A percentile compares a stretch with the other conserved stretches of the same genome.
Conservation (phyloP, 306 rosid genomes). For the Benincasa hispida region DNA sequence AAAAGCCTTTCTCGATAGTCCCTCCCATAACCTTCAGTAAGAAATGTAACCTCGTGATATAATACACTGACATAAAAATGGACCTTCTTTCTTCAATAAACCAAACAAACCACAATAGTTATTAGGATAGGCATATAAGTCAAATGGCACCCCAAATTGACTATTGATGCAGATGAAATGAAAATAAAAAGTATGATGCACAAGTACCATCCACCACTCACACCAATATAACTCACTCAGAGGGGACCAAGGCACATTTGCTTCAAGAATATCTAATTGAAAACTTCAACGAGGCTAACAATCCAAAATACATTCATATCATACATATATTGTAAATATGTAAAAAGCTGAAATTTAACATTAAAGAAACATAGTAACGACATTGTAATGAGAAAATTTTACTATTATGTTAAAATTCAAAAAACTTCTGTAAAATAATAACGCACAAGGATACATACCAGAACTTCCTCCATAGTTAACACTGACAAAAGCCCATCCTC, state of each 20-base stretch:
- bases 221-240: neutral
- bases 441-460: slow-evolving; percentile 35
- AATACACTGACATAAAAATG: neutral
- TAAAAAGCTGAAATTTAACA: neutral
- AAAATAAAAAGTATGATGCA: neutral
- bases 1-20: slow-evolving; percentile 77
- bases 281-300: neutral
- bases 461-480: slow-evolving; percentile 98
- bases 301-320: neutral
- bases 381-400: neutral
- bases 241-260: neutral
- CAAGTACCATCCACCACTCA: neutral
- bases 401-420: neutral
- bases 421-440: neutral
- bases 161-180: neutral
- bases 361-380: neutral
- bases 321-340: neutral
- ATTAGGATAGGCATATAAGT: neutral
- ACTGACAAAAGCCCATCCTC: slow-evolving; percentile 81
- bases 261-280: neutral
- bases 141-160: neutral
- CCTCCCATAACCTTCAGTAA: slow-evolving; percentile 70
- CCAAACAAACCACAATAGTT: neutral
- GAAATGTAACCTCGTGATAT: neutral
- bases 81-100: neutral